phyloP scores from a whole-genome alignment of 2,329 filamentous ascomycete species.

The Metarhizium guizhouense region DNA sequence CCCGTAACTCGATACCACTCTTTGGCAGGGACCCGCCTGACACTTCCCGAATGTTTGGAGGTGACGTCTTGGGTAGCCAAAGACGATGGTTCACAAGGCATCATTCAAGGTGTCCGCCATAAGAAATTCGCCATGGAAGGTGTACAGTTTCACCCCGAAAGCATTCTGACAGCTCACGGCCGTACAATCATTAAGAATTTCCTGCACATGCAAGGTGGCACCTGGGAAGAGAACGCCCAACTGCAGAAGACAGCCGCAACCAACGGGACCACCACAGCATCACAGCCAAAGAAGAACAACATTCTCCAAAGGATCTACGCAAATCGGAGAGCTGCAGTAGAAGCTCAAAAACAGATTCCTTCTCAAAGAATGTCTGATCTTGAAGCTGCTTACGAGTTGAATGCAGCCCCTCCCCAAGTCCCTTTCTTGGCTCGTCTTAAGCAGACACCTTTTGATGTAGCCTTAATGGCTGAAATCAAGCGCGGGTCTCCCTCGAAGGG shows the following conservation, averaged over 20 bases:
- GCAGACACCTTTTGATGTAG: conserved; percentile 78
- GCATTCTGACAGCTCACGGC: conserved; percentile 85
- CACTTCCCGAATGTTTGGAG: conserved; percentile 76
- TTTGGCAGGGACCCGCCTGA: conserved; percentile 81
- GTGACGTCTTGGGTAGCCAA: conserved; percentile 82
- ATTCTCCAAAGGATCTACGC: conserved; percentile 89
- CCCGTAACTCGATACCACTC: conserved; percentile 95
- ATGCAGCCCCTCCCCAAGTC: conserved; percentile 75
- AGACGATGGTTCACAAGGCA: conserved; percentile 66
- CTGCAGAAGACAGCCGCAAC: conserved; percentile 35
- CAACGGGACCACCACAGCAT: conserved; percentile 15
- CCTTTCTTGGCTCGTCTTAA: conserved; percentile 71
- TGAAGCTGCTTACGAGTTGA: conserved; percentile 77
- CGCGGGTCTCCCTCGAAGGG: conserved; percentile 94
- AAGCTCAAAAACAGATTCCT: conserved; percentile 73
- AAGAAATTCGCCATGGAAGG: conserved; percentile 88
- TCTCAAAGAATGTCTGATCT: conserved; percentile 78
- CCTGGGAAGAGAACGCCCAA: conserved; percentile 73
- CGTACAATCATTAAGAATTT: conserved; percentile 91
- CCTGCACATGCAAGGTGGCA: conserved; percentile 76
- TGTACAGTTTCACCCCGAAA: conserved; percentile 96
- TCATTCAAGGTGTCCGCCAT: conserved; percentile 96
- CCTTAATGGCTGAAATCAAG: conserved; percentile 96
- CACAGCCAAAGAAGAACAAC: conserved; percentile 57
- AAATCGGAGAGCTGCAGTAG: conserved; percentile 66